phyloP scores from a whole-genome alignment of 2,329 filamentous ascomycete species.

The Alternaria consortialis region DNA sequence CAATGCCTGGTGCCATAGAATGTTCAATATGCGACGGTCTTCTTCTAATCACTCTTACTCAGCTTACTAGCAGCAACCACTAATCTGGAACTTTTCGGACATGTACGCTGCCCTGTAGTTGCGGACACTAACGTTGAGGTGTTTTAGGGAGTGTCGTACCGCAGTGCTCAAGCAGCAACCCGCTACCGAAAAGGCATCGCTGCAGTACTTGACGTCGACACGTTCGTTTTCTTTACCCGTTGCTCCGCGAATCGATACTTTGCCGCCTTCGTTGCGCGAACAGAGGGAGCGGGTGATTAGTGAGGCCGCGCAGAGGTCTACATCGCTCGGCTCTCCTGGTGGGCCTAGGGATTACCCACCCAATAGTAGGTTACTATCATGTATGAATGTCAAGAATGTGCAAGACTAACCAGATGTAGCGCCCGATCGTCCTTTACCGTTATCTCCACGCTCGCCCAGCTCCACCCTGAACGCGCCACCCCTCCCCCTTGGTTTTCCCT shows the following conservation, averaged over 20 bases:
- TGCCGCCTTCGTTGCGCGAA: neutral
- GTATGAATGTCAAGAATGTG: neutral
- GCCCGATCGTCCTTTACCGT: constrained; percentile 41
- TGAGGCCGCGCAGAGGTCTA: neutral
- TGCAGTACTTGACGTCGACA: neutral
- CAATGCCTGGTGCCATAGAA: constrained; percentile 5
- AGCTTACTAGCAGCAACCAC: neutral
- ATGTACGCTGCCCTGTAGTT: neutral
- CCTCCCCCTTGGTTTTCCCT: constrained; percentile 4
- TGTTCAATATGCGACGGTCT: neutral
- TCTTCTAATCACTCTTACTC: neutral
- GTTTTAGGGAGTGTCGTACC: neutral
- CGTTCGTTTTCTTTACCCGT: neutral
- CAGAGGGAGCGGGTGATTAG: constrained; percentile 2
- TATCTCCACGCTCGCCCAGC: constrained; percentile 25
- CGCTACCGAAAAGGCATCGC: neutral
- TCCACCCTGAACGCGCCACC: constrained; percentile 13
- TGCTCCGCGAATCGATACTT: neutral
- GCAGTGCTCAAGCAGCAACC: neutral
- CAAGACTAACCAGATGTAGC: constrained; percentile 19
- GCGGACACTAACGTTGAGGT: constrained; percentile 3
- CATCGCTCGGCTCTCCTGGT: neutral
- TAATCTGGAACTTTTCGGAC: neutral
- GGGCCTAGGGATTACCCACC: constrained; percentile 17
- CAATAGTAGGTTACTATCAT: constrained; percentile 11